Percentiles rank a stretch among this genome's conserved stretches.
Evolutionary conservation across 2,329 filamentous ascomycete species (phyloP).

Genomic region (Camillea tinctor): DNA sequence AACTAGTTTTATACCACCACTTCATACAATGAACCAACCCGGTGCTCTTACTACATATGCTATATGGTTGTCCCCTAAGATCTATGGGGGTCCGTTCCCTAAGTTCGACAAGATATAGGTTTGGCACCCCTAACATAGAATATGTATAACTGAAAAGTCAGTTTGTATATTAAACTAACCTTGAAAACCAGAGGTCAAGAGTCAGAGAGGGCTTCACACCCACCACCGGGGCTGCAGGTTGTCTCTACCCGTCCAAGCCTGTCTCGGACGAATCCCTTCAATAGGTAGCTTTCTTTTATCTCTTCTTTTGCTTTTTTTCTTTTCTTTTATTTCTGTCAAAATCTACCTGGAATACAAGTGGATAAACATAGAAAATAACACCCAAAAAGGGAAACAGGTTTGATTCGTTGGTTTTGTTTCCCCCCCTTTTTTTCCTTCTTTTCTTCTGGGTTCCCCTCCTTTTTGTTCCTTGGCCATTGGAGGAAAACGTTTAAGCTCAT

Average conservation of each 20-base stretch:
- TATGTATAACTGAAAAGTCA: too few species aligned
- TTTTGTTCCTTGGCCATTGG: too few species aligned
- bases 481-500: not conserved
- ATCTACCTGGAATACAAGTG: too few species aligned
- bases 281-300: not conserved
- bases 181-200: too few species aligned
- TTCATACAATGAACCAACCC: too few species aligned
- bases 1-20: not conserved
- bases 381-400: too few species aligned
- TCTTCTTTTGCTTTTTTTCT: not conserved
- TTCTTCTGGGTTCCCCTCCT: too few species aligned
- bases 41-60: too few species aligned
- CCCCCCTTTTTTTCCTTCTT: too few species aligned
- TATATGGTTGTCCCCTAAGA: not conserved
- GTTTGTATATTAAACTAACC: too few species aligned
- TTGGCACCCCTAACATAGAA: not conserved
- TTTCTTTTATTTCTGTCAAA: not conserved
- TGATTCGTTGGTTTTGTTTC: too few species aligned
- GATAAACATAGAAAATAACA: too few species aligned
- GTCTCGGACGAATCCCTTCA: not conserved
- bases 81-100: not conserved
- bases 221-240: not conserved
- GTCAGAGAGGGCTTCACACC: not conserved
- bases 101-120: not conserved
- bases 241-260: not conserved